These are phyloP conservation scores for Tephrocybe sp. DNA, from an alignment of 768 basidiomycete genomes.

Conservation along the genomic window DNA sequence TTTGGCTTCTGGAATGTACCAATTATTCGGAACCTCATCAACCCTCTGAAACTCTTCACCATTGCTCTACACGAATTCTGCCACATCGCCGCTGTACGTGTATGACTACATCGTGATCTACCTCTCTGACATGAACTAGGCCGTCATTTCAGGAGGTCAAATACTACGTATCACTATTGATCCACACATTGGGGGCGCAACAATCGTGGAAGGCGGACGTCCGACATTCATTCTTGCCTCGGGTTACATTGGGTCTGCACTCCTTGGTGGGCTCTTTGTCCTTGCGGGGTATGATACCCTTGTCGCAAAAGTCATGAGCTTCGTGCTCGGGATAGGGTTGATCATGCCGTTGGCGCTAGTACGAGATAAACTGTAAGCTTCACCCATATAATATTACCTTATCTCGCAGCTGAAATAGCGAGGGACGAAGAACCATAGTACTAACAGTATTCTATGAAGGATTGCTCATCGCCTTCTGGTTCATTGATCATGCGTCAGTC, in stretches of 20 bases:
- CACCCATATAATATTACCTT: background rate
- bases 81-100: conserved; percentile 71
- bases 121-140: conserved; percentile 37
- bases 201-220: conserved; percentile 73
- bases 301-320: conserved; percentile 90
- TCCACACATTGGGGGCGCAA: conserved; percentile 75
- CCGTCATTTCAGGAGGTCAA: conserved; percentile 74
- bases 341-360: conserved; percentile 85
- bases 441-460: conserved; percentile 83
- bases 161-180: conserved; percentile 82
- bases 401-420: background rate
- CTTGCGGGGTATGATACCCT: conserved; percentile 86
- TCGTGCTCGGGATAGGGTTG: conserved; percentile 83
- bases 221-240: conserved; percentile 70
- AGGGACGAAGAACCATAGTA: conserved; percentile 66
- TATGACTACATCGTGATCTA: background rate
- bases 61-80: conserved; percentile 90
- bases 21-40: conserved; percentile 72
- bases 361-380: conserved; percentile 83
- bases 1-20: conserved; percentile 90
- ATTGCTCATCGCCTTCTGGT: conserved; percentile 91
- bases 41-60: conserved; percentile 82
- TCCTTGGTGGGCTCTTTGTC: conserved; percentile 81
- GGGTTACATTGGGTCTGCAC: conserved; percentile 80
- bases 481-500: conserved; percentile 85